These are phyloP conservation scores for Sabuloglossum arenarium DNA, from an alignment of 495 filamentous ascomycete species.

Conservation along the genomic window DNA sequence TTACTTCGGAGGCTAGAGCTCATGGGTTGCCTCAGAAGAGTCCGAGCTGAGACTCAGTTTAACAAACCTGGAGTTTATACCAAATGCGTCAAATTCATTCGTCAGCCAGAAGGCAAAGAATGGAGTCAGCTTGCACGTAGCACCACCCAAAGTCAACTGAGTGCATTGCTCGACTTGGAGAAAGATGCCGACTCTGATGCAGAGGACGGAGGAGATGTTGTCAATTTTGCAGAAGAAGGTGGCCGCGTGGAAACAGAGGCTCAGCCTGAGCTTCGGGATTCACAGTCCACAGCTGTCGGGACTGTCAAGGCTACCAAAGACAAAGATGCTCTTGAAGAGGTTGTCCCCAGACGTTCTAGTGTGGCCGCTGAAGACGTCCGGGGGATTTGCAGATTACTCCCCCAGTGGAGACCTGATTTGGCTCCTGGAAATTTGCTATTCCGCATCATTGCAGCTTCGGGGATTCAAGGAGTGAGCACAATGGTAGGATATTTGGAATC, in stretches of 20 bases:
- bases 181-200: slow-evolving; percentile 14
- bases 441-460: slow-evolving; percentile 27
- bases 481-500: slow-evolving; percentile 18
- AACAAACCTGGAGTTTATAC: slow-evolving; percentile 17
- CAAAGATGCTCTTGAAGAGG: neutral
- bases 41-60: slow-evolving; percentile 36
- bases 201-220: slow-evolving; percentile 9
- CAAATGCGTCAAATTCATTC: slow-evolving; percentile 48
- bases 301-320: slow-evolving; percentile 12
- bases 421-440: slow-evolving; percentile 32
- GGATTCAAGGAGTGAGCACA: slow-evolving; percentile 29
- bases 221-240: slow-evolving; percentile 6
- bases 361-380: slow-evolving; percentile 17
- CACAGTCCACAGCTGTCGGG: neutral
- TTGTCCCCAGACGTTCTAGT: neutral
- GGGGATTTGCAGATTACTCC: slow-evolving; percentile 19
- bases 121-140: slow-evolving; percentile 16
- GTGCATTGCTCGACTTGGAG: neutral
- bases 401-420: slow-evolving; percentile 33
- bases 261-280: neutral
- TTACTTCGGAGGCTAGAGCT: slow-evolving; percentile 45
- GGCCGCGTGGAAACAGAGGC: neutral
- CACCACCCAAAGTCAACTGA: neutral
- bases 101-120: slow-evolving; percentile 49
- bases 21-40: slow-evolving; percentile 45